These are phyloP conservation scores for Prunus padus DNA, from an alignment of 306 rosid species.

Conservation along the genomic window DNA sequence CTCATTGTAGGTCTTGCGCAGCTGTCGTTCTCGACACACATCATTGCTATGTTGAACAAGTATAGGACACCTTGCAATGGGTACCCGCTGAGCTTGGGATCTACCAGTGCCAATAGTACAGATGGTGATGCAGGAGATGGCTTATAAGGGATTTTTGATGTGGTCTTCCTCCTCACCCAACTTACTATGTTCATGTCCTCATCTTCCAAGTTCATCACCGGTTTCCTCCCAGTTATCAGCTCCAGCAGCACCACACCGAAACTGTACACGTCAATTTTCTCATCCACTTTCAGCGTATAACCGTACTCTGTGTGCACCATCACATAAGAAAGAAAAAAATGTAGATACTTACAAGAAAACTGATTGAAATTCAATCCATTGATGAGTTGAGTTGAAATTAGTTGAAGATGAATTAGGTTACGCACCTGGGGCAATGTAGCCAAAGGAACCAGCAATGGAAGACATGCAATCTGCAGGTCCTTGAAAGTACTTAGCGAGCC, in stretches of 20 bases:
- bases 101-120: slow-evolving; percentile 51
- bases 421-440: slow-evolving; percentile 95
- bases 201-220: slow-evolving; percentile 72
- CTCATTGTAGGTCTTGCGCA: slow-evolving; percentile 84
- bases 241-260: slow-evolving; percentile 89
- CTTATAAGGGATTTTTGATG: slow-evolving; percentile 36
- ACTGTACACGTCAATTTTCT: slow-evolving; percentile 92
- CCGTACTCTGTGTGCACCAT: slow-evolving; percentile 66
- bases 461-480: slow-evolving; percentile 91
- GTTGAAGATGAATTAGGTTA: background rate
- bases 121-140: slow-evolving; percentile 38
- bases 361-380: too few relatives aligned
- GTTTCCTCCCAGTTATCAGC: slow-evolving; percentile 73
- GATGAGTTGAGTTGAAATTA: too few relatives aligned
- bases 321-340: background rate
- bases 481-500: slow-evolving; percentile 79
- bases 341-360: background rate
- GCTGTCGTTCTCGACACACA: slow-evolving; percentile 77
- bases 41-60: slow-evolving; percentile 83
- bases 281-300: slow-evolving; percentile 83
- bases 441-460: slow-evolving; percentile 85
- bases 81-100: slow-evolving; percentile 40
- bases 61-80: slow-evolving; percentile 42
- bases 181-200: slow-evolving; percentile 94
- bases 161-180: slow-evolving; percentile 60